phyloP scores from a whole-genome alignment of 495 filamentous ascomycete genomes.

The Bacidia rubella region DNA sequence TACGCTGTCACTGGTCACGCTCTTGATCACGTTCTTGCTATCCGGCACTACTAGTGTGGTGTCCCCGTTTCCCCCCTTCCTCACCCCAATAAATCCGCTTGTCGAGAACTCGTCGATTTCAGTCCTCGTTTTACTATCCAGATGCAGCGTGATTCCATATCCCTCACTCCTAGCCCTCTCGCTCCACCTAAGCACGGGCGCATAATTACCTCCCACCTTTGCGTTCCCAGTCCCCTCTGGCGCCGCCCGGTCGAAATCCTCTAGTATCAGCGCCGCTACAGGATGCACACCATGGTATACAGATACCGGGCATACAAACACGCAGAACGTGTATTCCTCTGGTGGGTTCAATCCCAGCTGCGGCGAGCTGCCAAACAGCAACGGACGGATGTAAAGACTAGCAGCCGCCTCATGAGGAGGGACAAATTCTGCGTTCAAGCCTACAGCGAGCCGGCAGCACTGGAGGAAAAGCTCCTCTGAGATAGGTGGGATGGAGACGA shows the following conservation, averaged over 20 bases:
- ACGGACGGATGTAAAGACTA: constrained; percentile 76
- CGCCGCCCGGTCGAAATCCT: constrained; percentile 62
- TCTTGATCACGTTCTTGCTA: constrained; percentile 68
- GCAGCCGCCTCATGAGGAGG: constrained; percentile 73
- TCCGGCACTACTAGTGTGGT: constrained; percentile 67
- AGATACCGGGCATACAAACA: constrained; percentile 74
- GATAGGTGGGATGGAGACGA: constrained; percentile 65
- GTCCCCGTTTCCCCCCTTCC: constrained; percentile 36
- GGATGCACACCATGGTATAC: constrained; percentile 81
- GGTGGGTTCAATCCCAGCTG: constrained; percentile 72
- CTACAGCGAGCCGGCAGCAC: constrained; percentile 65
- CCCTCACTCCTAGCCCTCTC: constrained; percentile 59
- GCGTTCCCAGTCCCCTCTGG: constrained; percentile 61
- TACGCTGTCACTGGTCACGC: constrained; percentile 62
- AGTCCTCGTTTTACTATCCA: constrained; percentile 64
- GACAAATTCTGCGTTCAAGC: constrained; percentile 74
- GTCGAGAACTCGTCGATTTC: constrained; percentile 89
- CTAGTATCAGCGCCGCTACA: constrained; percentile 65
- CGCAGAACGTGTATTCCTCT: constrained; percentile 77
- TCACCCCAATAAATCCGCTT: constrained; percentile 67
- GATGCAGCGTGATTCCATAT: constrained; percentile 75
- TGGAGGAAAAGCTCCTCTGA: constrained; percentile 58
- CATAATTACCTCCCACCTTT: constrained; percentile 71
- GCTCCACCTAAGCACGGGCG: constrained; percentile 67
- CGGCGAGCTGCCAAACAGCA: constrained; percentile 71